phyloP scores from a whole-genome alignment of 768 basidiomycete genomes.

The Candolleomyces efflorescens region DNA sequence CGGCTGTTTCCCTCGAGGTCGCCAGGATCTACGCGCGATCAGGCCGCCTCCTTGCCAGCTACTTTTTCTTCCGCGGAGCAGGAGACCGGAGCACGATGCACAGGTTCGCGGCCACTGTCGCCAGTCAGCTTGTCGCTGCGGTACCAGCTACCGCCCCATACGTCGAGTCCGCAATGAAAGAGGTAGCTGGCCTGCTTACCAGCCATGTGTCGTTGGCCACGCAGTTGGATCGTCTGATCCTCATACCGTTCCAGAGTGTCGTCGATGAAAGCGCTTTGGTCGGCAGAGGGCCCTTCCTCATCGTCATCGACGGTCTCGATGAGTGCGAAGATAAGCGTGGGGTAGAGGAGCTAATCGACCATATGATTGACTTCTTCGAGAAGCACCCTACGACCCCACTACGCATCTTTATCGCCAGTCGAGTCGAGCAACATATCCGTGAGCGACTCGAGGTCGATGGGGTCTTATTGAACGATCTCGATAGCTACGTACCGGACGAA shows the following conservation, averaged over 20 bases:
- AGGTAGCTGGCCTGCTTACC: constrained; percentile 4
- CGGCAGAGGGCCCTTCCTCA: background rate
- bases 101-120: constrained; percentile 9
- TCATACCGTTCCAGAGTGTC: constrained; percentile 3
- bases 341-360: constrained; percentile 7
- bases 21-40: constrained; percentile 4
- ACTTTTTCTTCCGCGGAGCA: constrained; percentile 12
- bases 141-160: constrained; percentile 1
- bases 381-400: background rate
- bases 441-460: background rate
- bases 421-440: background rate
- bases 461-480: background rate
- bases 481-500: background rate
- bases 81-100: background rate
- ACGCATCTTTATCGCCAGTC: background rate
- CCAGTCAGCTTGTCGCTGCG: constrained; percentile 9
- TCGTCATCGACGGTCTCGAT: constrained; percentile 14
- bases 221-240: constrained; percentile 10
- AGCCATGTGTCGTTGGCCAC: background rate
- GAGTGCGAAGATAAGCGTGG: constrained; percentile 10
- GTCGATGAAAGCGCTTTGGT: background rate
- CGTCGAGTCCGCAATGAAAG: background rate
- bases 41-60: constrained; percentile 6
- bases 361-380: background rate
- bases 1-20: constrained; percentile 12